phyloP scores from a whole-genome alignment of 257 asterid species.

The Rubia yunnanensis region DNA sequence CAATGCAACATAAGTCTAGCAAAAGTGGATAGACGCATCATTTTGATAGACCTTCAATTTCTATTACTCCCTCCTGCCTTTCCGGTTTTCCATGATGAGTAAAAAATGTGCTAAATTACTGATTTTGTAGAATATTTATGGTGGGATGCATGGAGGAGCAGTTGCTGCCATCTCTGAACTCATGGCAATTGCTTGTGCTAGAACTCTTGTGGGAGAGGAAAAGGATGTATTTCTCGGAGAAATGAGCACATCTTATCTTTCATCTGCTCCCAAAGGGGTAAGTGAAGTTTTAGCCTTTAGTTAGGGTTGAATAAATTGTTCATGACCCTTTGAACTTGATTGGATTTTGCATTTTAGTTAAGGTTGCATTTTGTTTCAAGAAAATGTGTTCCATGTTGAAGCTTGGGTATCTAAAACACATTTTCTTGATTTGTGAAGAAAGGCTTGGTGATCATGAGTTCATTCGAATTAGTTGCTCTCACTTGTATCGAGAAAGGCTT shows the following conservation, averaged over 20 bases:
- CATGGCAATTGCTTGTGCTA: slow-evolving; percentile 71
- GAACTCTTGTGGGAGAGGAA: slow-evolving; percentile 71
- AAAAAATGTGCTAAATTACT: slow-evolving; percentile 1
- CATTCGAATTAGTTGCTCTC: neutral
- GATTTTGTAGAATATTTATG: slow-evolving; percentile 43
- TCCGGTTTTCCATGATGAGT: neutral
- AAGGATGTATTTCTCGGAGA: slow-evolving; percentile 79
- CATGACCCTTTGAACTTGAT: neutral
- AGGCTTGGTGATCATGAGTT: neutral
- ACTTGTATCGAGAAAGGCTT: neutral
- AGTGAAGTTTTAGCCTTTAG: slow-evolving; percentile 9
- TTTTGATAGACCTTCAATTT: too few relatives aligned
- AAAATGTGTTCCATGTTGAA: neutral
- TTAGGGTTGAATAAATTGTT: neutral
- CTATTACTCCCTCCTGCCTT: neutral
- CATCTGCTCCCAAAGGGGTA: slow-evolving; percentile 60
- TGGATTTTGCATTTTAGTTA: neutral
- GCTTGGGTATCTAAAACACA: neutral
- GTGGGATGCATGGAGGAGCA: slow-evolving; percentile 89
- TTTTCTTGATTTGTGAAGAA: neutral
- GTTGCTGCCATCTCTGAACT: slow-evolving; percentile 63
- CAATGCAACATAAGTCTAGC: too few relatives aligned
- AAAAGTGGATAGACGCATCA: too few relatives aligned
- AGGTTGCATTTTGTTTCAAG: neutral
- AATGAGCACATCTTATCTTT: slow-evolving; percentile 61